Conservation (phyloP, 148 eudicot genomes). For the Cornus suecica region DNA sequence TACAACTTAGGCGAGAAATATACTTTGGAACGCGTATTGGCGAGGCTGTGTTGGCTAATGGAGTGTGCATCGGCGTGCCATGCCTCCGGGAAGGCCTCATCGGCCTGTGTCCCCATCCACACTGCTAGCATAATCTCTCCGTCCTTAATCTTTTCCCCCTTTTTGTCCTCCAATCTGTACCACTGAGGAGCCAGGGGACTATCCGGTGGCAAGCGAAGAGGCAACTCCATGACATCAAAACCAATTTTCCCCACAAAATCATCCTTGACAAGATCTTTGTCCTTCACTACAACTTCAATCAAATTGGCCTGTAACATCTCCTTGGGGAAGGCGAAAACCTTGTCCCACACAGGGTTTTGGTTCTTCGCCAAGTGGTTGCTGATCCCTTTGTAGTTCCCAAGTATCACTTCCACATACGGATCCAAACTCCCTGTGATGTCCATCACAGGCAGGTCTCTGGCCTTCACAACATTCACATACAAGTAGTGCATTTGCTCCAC, state of each 20-base stretch:
- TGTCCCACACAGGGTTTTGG: constrained; percentile 72
- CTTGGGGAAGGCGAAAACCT: constrained; percentile 76
- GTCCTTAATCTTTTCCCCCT: constrained; percentile 39
- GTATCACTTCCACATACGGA: constrained; percentile 88
- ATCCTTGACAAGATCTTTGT: constrained; percentile 75
- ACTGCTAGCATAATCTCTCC: constrained; percentile 93
- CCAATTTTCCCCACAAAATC: constrained; percentile 74
- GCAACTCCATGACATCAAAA: constrained; percentile 69
- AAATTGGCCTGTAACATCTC: constrained; percentile 60
- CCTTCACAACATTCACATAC: constrained; percentile 80
- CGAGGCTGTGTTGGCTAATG: constrained; percentile 52
- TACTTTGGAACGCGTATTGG: constrained; percentile 72
- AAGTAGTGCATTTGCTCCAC: constrained; percentile 84
- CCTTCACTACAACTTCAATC: constrained; percentile 71
- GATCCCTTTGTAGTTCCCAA: constrained; percentile 91
- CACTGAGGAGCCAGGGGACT: constrained; percentile 97
- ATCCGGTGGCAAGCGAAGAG: constrained; percentile 81
- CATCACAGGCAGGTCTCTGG: constrained; percentile 84
- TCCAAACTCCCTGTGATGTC: constrained; percentile 80
- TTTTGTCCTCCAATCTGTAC: constrained; percentile 64
- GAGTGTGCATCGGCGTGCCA: constrained; percentile 97
- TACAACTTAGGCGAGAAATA: constrained; percentile 82
- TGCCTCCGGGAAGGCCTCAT: constrained; percentile 91
- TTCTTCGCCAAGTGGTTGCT: constrained; percentile 81
- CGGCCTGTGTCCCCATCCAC: constrained; percentile 98